Conservation (phyloP, 106 monocot species). For the Alisma plantagoaquatica region DNA sequence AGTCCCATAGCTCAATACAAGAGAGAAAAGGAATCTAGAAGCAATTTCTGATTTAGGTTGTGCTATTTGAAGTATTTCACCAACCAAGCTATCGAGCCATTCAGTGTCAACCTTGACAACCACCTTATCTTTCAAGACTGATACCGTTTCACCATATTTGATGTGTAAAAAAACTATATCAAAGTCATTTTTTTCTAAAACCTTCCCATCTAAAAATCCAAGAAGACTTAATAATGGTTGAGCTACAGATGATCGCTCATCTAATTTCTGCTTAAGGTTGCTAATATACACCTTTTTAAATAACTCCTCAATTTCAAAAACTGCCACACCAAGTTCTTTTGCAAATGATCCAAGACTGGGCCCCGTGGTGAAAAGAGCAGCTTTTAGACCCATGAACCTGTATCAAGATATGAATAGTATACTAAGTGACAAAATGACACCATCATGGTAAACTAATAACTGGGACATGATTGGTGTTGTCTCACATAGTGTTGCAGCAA, state of each 20-base stretch:
- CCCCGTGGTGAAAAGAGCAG: constrained; percentile 48
- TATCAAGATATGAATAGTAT: not conserved
- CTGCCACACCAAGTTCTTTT: constrained; percentile 43
- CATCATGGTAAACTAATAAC: no score
- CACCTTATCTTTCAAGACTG: constrained; percentile 27
- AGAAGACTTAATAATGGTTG: constrained; percentile 30
- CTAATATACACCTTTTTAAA: constrained; percentile 10
- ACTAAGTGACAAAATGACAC: no score
- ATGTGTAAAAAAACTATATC: constrained; percentile 79
- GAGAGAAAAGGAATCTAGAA: constrained; percentile 65
- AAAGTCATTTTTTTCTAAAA: constrained; percentile 57
- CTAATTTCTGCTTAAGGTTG: not conserved
- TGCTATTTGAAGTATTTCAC: constrained; percentile 36
- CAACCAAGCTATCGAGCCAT: constrained; percentile 53
- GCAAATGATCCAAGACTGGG: constrained; percentile 42
- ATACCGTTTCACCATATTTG: constrained; percentile 17
- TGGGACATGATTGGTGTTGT: no score
- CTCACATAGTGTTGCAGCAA: no score
- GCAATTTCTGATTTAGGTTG: constrained; percentile 45
- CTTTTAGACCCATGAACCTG: constrained; percentile 86
- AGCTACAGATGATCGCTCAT: constrained; percentile 9
- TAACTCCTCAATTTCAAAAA: constrained; percentile 31
- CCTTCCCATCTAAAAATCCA: constrained; percentile 50
- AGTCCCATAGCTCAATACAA: constrained; percentile 59
- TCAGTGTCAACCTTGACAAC: constrained; percentile 24